Evolutionary conservation across 129 eudicot genomes (phyloP).

Genomic region (Centrapalus pauciflorus): DNA sequence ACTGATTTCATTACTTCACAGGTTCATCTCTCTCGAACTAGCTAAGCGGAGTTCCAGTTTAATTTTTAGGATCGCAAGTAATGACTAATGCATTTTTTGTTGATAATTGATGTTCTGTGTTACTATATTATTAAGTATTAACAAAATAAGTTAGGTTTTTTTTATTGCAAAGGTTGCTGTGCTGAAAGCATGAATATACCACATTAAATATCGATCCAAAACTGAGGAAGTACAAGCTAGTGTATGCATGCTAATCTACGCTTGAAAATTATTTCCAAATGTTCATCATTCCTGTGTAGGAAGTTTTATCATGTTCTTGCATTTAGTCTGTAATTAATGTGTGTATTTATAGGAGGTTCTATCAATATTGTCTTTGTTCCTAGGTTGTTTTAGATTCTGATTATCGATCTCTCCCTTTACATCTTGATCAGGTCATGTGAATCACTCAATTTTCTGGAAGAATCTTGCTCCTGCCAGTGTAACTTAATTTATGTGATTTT

Average conservation of each 20-base stretch:
- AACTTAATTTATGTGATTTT: slow-evolving; percentile 1
- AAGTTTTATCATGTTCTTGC: background rate
- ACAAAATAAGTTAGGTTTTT: background rate
- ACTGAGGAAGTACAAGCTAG: background rate
- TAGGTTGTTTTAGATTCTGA: background rate
- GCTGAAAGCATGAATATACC: background rate
- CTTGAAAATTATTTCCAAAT: background rate
- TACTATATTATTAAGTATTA: background rate
- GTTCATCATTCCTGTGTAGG: background rate
- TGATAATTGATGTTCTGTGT: background rate
- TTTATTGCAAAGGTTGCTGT: background rate
- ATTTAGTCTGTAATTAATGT: background rate
- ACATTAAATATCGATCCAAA: background rate
- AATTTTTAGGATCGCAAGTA: background rate
- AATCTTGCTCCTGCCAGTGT: slow-evolving; percentile 75
- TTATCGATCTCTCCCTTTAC: background rate
- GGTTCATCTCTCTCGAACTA: background rate
- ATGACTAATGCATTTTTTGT: background rate
- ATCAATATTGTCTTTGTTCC: background rate
- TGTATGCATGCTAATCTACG: background rate
- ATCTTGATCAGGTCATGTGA: slow-evolving; percentile 69
- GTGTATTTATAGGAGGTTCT: background rate
- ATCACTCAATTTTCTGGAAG: slow-evolving; percentile 99
- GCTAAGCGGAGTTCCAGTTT: slow-evolving; percentile 4
- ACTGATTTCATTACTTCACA: background rate